phyloP scores from a whole-genome alignment of 2,329 filamentous ascomycete genomes.

The Corynespora cassiicola region DNA sequence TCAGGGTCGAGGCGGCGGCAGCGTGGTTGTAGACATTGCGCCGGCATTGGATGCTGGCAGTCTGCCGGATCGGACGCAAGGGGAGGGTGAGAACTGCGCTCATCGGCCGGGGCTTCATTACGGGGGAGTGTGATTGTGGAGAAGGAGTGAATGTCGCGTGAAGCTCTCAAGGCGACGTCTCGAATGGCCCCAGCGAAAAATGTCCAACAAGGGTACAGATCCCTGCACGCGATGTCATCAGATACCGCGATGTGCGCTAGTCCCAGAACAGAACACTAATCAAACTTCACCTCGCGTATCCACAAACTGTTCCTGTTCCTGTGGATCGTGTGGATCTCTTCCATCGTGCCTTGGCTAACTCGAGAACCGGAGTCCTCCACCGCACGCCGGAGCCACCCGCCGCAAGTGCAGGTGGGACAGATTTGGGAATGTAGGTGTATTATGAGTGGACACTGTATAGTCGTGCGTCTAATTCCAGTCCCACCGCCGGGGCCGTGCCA shows the following conservation, averaged over 20 bases:
- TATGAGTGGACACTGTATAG: too few relatives aligned
- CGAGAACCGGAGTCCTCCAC: too few relatives aligned
- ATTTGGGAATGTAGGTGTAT: background rate
- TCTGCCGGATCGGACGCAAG: slow-evolving; percentile 2
- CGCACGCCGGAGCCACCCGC: too few relatives aligned
- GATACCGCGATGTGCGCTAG: slow-evolving; percentile 27
- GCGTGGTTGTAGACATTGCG: slow-evolving; percentile 7
- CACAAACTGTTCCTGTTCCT: too few relatives aligned
- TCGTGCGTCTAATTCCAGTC: too few relatives aligned
- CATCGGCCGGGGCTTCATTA: slow-evolving; percentile 31
- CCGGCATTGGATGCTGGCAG: slow-evolving; percentile 11
- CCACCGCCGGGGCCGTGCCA: too few relatives aligned
- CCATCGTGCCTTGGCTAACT: too few relatives aligned
- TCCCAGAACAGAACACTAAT: slow-evolving; percentile 6
- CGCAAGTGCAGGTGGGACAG: background rate
- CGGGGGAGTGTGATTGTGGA: slow-evolving; percentile 1
- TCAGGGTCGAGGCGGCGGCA: slow-evolving; percentile 11
- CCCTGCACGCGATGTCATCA: slow-evolving; percentile 38
- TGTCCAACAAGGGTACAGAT: slow-evolving; percentile 14
- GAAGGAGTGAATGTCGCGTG: slow-evolving; percentile 3
- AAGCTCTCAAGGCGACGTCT: slow-evolving; percentile 16
- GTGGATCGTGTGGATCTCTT: too few relatives aligned
- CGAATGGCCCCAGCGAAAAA: slow-evolving; percentile 19
- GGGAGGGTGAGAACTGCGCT: slow-evolving; percentile 9
- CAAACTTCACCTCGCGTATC: too few relatives aligned